phyloP scores from a whole-genome alignment of 768 basidiomycete species.

The Favolaschia claudopus region DNA sequence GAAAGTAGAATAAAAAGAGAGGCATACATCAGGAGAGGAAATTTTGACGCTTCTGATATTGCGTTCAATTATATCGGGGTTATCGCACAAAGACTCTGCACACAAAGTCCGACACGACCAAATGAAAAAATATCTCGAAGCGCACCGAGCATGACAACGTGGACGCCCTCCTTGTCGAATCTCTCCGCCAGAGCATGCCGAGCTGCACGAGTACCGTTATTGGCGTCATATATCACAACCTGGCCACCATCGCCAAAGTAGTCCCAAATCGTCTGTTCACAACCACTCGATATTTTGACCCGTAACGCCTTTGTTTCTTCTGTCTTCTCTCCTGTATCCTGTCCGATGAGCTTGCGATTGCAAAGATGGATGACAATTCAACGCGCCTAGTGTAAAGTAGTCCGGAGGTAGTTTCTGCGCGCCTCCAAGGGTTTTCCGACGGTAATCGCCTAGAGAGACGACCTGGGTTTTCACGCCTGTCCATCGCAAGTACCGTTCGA shows the following conservation, averaged over 20 bases:
- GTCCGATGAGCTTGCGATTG: slow-evolving; percentile 1
- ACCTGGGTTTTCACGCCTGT: slow-evolving; percentile 97
- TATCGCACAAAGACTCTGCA: slow-evolving; percentile 89
- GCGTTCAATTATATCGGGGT: slow-evolving; percentile 89
- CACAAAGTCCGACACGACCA: no score
- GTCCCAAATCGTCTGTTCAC: slow-evolving; percentile 88
- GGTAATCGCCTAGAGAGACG: slow-evolving; percentile 93
- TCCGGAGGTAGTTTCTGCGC: slow-evolving; percentile 89
- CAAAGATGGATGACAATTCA: background rate
- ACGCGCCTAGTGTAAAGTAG: slow-evolving; percentile 85
- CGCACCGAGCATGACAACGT: slow-evolving; percentile 92
- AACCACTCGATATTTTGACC: slow-evolving; percentile 76
- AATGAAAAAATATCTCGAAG: background rate
- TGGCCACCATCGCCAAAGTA: slow-evolving; percentile 90
- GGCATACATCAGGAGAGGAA: slow-evolving; percentile 92
- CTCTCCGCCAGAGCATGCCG: slow-evolving; percentile 81
- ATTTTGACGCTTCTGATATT: slow-evolving; percentile 98
- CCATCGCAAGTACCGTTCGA: slow-evolving; percentile 98
- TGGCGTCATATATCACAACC: slow-evolving; percentile 98
- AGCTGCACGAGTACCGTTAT: slow-evolving; percentile 79
- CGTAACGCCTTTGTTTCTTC: slow-evolving; percentile 82
- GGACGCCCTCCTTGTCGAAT: slow-evolving; percentile 86
- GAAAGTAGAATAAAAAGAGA: slow-evolving; percentile 7
- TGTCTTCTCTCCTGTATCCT: slow-evolving; percentile 70
- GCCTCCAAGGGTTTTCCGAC: slow-evolving; percentile 87